Percentiles rank a stretch among this genome's conserved stretches.
These are phyloP conservation scores for Sclerotinia trifoliorum DNA, from an alignment of 2,329 filamentous ascomycete genomes.

Conservation along the genomic window DNA sequence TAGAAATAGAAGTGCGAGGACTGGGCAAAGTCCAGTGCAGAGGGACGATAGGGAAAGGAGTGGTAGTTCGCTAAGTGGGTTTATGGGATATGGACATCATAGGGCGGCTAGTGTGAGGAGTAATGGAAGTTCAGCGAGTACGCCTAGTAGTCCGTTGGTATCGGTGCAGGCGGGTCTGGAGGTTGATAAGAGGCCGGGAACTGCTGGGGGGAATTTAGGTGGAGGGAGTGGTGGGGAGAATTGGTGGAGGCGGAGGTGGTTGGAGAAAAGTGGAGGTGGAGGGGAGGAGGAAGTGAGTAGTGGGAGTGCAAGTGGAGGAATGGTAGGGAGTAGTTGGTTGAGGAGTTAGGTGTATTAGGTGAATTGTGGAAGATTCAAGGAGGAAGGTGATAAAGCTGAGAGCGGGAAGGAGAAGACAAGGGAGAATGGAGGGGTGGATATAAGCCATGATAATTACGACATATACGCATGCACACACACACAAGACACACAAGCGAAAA, in stretches of 20 bases:
- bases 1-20: constrained; percentile 11
- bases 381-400: not conserved
- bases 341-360: constrained; percentile 47
- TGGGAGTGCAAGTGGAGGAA: constrained; percentile 48
- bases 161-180: not conserved
- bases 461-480: not conserved
- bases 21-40: not conserved
- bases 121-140: constrained; percentile 18
- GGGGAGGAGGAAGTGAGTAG: constrained; percentile 14
- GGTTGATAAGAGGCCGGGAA: constrained; percentile 2
- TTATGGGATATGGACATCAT: constrained; percentile 16
- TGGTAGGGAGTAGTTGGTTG: constrained; percentile 46
- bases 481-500: not conserved
- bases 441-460: not conserved
- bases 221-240: constrained; percentile 44
- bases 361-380: too few species aligned
- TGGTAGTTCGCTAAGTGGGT: constrained; percentile 12
- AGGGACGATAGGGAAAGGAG: constrained; percentile 7
- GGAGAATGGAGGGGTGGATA: too few species aligned
- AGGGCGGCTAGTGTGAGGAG: constrained; percentile 20
- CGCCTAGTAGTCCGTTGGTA: constrained; percentile 11
- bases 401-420: too few species aligned
- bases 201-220: constrained; percentile 61
- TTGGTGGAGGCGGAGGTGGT: constrained; percentile 50
- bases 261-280: constrained; percentile 53